A percentile compares a stretch with the other conserved stretches of the same genome.
These are phyloP conservation scores for Hydrangea macrophylla DNA, from an alignment of 148 eudicot genomes.

Conservation along the genomic window DNA sequence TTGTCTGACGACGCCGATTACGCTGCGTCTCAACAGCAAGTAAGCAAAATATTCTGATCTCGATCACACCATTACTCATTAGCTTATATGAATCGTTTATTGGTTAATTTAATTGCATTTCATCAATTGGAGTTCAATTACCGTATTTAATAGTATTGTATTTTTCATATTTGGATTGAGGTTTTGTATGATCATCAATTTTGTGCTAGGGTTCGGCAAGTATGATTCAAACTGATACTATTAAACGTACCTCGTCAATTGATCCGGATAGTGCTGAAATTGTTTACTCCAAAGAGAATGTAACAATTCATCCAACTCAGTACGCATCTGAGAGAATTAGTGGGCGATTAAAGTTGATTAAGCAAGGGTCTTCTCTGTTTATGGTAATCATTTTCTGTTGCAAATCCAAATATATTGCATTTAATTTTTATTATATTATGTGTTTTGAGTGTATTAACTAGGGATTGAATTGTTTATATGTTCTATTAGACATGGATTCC, in stretches of 20 bases:
- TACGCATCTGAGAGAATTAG: constrained; percentile 84
- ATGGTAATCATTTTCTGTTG: constrained; percentile 42
- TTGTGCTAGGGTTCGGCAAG: constrained; percentile 37
- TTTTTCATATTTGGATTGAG: not conserved
- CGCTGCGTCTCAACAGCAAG: constrained; percentile 54
- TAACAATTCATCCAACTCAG: constrained; percentile 94
- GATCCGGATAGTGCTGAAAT: constrained; percentile 70
- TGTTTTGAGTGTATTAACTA: not conserved
- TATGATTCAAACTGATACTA: constrained; percentile 36
- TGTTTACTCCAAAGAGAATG: constrained; percentile 78
- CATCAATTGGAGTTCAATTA: too few species aligned
- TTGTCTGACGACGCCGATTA: constrained; percentile 55
- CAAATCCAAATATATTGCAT: not conserved
- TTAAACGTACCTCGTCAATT: constrained; percentile 41
- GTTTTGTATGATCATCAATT: constrained; percentile 6
- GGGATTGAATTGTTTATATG: constrained; percentile 12
- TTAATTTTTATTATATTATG: not conserved
- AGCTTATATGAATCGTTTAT: too few species aligned
- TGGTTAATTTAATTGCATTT: too few species aligned
- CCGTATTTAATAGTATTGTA: too few species aligned
- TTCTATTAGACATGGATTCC: constrained; percentile 80
- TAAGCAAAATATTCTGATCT: constrained; percentile 7
- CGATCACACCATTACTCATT: too few species aligned
- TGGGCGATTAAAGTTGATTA: constrained; percentile 79
- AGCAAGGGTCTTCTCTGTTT: constrained; percentile 59